phyloP scores from a whole-genome alignment of 139 green algal species.

The Diplosphaera chodatii region DNA sequence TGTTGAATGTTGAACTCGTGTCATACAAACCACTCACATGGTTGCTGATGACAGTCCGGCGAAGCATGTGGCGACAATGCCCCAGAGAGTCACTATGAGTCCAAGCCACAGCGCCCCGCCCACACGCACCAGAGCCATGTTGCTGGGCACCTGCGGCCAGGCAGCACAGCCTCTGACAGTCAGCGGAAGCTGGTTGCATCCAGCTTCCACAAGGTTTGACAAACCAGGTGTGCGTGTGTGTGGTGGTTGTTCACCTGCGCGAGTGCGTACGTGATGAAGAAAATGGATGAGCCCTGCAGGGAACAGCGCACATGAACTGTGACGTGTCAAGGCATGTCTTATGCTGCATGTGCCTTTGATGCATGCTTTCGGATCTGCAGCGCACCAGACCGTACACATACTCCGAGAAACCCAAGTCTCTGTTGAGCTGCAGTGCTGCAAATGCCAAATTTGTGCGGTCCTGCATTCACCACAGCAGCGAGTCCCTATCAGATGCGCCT shows the following conservation, averaged over 20 bases:
- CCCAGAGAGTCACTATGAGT: conserved; percentile 52
- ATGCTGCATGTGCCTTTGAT: background rate
- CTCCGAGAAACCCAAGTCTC: conserved; percentile 47
- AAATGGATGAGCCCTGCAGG: conserved; percentile 51
- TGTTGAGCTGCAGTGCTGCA: conserved; percentile 59
- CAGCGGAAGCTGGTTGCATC: too few relatives aligned
- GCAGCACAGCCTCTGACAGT: background rate
- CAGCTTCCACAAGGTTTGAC: too few relatives aligned
- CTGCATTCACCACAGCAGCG: conserved; percentile 40
- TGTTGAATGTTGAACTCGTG: too few relatives aligned
- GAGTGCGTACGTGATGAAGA: conserved; percentile 68
- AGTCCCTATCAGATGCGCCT: too few relatives aligned
- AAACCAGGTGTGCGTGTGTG: too few relatives aligned
- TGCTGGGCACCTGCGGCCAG: conserved; percentile 47
- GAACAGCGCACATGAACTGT: background rate
- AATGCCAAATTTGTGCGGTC: conserved; percentile 71
- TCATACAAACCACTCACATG: background rate
- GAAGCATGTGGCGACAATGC: conserved; percentile 53
- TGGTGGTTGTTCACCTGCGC: conserved; percentile 15
- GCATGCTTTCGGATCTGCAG: too few relatives aligned
- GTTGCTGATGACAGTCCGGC: conserved; percentile 22
- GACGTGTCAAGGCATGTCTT: background rate
- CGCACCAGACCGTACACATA: conserved; percentile 53
- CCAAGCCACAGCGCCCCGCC: conserved; percentile 54
- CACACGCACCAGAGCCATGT: conserved; percentile 35